phyloP scores from a whole-genome alignment of 2,329 filamentous ascomycete species.

The Cercospora sp. region DNA sequence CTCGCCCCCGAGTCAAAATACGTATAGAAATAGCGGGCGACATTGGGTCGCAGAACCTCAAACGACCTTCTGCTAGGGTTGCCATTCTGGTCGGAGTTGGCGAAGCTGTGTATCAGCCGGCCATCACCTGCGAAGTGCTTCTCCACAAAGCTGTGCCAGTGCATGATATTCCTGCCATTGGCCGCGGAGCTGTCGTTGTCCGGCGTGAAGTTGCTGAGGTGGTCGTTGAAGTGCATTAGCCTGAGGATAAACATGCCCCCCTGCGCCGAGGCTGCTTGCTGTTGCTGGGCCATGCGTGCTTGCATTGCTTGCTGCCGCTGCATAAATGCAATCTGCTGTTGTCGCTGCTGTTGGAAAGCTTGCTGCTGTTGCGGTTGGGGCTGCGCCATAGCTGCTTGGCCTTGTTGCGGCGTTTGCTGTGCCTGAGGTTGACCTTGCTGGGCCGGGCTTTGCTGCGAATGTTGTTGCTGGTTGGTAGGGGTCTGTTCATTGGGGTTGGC shows the following conservation, averaged over 20 bases:
- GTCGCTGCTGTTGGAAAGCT: constrained; percentile 29
- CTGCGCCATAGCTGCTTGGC: constrained; percentile 43
- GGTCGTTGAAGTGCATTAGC: constrained; percentile 58
- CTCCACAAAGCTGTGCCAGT: constrained; percentile 78
- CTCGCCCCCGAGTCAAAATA: constrained; percentile 85
- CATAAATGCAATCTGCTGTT: constrained; percentile 32
- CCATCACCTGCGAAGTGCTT: constrained; percentile 78
- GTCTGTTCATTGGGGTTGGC: constrained; percentile 37
- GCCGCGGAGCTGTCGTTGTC: constrained; percentile 39
- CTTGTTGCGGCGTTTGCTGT: constrained; percentile 45
- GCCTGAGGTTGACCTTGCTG: constrained; percentile 37
- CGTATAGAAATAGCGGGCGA: constrained; percentile 86
- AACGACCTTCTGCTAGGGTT: constrained; percentile 67
- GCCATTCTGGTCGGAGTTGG: constrained; percentile 33
- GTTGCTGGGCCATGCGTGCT: constrained; percentile 29
- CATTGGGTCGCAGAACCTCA: constrained; percentile 76
- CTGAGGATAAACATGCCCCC: constrained; percentile 51
- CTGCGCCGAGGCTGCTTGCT: constrained; percentile 31
- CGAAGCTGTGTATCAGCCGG: constrained; percentile 60
- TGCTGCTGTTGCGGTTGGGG: constrained; percentile 46
- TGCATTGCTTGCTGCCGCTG: constrained; percentile 34
- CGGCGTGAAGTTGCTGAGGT: constrained; percentile 54
- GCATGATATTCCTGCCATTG: constrained; percentile 65
- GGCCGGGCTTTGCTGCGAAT: constrained; percentile 30
- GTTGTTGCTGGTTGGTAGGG: constrained; percentile 34